Conservation (phyloP, 2,329 filamentous ascomycete genomes). For the Trichoderma brevicompactum region DNA sequence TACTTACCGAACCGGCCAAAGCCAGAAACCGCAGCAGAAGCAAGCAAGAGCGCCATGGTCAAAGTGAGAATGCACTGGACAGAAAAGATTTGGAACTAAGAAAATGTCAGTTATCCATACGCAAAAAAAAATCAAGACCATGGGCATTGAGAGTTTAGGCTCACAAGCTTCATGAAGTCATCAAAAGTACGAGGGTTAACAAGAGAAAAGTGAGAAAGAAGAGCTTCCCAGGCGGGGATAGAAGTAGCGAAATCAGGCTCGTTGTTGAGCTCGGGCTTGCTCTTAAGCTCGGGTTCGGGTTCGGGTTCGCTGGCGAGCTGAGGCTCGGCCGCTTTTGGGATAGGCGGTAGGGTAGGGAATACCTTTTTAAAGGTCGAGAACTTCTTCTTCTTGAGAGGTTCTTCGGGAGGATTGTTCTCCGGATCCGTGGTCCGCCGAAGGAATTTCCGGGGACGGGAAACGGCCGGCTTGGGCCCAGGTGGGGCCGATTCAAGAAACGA, state of each 20-base stretch:
- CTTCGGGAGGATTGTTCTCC: neutral
- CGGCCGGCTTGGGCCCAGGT: neutral
- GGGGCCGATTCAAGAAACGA: neutral
- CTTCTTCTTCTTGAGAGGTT: neutral
- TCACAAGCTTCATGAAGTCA: neutral
- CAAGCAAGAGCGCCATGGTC: slow-evolving; percentile 12
- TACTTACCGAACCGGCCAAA: slow-evolving; percentile 33
- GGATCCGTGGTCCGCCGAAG: neutral
- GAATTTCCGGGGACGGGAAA: neutral
- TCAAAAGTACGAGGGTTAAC: neutral
- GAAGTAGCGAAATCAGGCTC: neutral
- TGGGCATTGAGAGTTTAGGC: neutral
- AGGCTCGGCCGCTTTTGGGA: neutral
- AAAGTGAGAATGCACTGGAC: neutral
- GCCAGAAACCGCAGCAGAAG: slow-evolving; percentile 34
- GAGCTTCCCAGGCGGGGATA: neutral
- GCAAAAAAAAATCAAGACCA: neutral
- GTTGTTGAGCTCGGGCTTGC: neutral
- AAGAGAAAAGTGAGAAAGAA: neutral
- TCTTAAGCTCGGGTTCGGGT: neutral
- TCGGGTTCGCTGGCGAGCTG: neutral
- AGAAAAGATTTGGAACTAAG: neutral
- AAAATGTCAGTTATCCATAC: neutral
- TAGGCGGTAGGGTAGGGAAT: neutral
- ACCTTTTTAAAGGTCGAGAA: neutral